These are phyloP conservation scores for Rhodosorus marinus DNA, from an alignment of 23 red algal species.

Conservation along the genomic window DNA sequence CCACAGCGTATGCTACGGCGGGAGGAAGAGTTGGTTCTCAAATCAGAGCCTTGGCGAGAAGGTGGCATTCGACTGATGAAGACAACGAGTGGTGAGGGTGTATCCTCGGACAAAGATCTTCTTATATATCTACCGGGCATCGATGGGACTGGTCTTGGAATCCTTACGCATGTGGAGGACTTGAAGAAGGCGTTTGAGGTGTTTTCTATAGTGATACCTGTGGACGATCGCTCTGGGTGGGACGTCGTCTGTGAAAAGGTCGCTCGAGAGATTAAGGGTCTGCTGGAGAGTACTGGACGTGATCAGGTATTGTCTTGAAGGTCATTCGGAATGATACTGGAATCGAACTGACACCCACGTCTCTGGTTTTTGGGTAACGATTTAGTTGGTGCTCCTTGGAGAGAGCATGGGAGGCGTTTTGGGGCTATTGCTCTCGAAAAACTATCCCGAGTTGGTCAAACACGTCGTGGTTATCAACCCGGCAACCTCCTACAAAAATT, in stretches of 20 bases:
- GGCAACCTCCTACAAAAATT: constrained; percentile 42
- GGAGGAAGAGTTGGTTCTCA: constrained; percentile 1
- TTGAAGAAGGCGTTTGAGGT: constrained; percentile 50
- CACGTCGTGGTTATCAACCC: constrained; percentile 38
- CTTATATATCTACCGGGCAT: constrained; percentile 80
- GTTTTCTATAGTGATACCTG: constrained; percentile 27
- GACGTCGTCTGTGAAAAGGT: no score
- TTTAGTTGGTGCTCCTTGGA: constrained; percentile 13
- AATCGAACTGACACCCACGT: no score
- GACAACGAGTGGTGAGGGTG: not conserved
- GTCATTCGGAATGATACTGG: no score
- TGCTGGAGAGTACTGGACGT: no score
- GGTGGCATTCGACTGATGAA: not conserved
- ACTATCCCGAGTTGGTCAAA: constrained; percentile 4
- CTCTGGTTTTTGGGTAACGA: not conserved
- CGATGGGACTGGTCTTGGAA: constrained; percentile 65
- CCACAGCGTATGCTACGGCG: constrained; percentile 1
- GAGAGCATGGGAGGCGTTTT: constrained; percentile 56
- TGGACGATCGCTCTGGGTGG: constrained; percentile 16
- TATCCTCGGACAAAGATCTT: constrained; percentile 4
- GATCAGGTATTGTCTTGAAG: no score
- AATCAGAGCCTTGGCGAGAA: not conserved
- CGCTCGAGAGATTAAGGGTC: no score
- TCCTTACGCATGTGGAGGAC: constrained; percentile 24
- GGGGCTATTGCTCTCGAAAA: constrained; percentile 3